Evolutionary conservation across 306 rosid species (phyloP).

Genomic region (Malus asiatica): DNA sequence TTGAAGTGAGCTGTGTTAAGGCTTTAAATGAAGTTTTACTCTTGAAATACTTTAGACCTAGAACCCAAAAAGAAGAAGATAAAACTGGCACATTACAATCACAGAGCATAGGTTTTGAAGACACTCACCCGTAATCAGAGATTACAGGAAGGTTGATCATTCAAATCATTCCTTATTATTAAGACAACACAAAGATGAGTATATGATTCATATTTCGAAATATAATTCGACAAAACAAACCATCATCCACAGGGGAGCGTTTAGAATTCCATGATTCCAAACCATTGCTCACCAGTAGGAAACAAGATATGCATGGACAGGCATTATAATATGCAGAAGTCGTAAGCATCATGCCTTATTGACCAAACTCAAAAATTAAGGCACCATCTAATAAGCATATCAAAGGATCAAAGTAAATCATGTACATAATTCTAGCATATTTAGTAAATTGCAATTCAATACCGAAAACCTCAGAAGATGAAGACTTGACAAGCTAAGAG

Average conservation of each 20-base stretch:
- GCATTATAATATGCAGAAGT: neutral
- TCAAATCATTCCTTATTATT: neutral
- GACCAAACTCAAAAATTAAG: neutral
- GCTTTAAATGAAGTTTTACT: neutral
- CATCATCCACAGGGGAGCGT: neutral
- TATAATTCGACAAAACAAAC: neutral
- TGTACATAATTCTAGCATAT: neutral
- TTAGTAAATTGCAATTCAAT: neutral
- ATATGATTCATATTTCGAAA: neutral
- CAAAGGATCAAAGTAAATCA: neutral
- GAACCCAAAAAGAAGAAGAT: neutral
- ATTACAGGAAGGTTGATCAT: neutral
- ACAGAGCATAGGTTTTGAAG: neutral
- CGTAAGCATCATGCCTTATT: neutral
- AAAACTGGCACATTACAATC: neutral
- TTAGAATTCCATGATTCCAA: neutral
- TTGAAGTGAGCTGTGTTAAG: neutral
- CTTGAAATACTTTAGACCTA: neutral
- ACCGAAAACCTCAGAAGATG: neutral
- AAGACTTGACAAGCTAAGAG: neutral
- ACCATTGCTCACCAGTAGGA: neutral
- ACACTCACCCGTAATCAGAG: neutral
- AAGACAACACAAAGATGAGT: neutral
- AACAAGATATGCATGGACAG: neutral
- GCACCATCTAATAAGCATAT: neutral